Base-by-base conservation (phyloP, 306 rosid species). In the Lupinus albus region DNA sequence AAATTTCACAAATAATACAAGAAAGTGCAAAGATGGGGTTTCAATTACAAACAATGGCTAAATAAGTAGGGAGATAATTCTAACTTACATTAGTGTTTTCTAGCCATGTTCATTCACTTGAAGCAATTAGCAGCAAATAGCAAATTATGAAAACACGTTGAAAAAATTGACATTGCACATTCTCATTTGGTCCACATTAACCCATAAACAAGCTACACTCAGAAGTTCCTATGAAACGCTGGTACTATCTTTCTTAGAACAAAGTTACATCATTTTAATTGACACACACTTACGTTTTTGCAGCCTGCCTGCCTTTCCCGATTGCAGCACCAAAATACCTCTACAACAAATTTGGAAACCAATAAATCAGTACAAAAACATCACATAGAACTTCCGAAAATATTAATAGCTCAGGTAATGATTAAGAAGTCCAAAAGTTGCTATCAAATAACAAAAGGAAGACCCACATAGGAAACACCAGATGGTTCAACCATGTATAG, bases 271-370 rank as follows among this genome's bases (percentile, higher is more conserved):
- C 15, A 12, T 11, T 65, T 38, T 53, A 51, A 35, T 25, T 21
- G 20, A 33, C 3, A 20, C 11, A 54, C 75, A 59, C 97, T 82
- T 87, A 91, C 97, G 99, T 93, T 79, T 93, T 93, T 30, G 99
- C 99, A 58, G 97, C 96, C 73, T 93, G 99, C 57, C 97, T 88
- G 33, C 99, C 99, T 77, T 93, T 93, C 61, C 99, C 99, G 25
- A 93, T 93, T 63, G 98, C 98, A 68, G 98, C 97, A 57, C 98
- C 98, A 72, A 90, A 93, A 79, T 93, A 93, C 76, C 90, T 88
- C 97, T 91, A 49, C 41, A 11, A 84, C 39, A 76, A 56, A 82
- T 33, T 32, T 38, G 62, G 55, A 78, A 68, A 70, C 30, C 68
- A 63, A 48, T 41, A 72, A 16, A 76, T 80, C 50, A 67, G 62